Base-by-base conservation (phyloP, 768 basidiomycete genomes). In the Lactifluus pinguis region DNA sequence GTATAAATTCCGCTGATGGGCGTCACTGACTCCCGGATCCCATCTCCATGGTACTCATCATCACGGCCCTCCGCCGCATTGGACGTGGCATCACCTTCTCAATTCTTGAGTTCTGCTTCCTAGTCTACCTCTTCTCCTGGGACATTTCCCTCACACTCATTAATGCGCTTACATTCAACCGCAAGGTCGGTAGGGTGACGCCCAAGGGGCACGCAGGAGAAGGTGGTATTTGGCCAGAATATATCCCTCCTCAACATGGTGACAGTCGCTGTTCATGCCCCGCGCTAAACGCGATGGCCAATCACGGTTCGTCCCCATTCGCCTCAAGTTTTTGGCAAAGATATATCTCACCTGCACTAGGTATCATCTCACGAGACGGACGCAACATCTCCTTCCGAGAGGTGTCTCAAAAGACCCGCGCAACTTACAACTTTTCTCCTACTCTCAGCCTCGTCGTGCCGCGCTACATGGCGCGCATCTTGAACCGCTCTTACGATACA, bases 391-490 rank as follows among this genome's bases (percentile, higher is more conserved):
- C 77, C 7, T 91, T 91, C 66, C 70, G 69, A n/a, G 72, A 79
- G 17, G 60, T 83, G 38, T 71, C 64, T 0, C 21, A 30, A 2
- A 73, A 70, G 10, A 76, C 86, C 63, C 77, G 79, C 0, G 45
- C 75, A 34, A 82, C 85, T 0, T 91, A 79, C 76, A 91, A 91
- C 72, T 88, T 89, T 63, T 74, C 81, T 1, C 74, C 85, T 0
- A 77, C 82, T 2, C 89, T 92, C 73, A 83, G 82, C 65, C 79
- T 74, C 65, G 87, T 82, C 67, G 84, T 86, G 0, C 82, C 86
- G 6, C 80, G 80, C 57, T 81, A 73, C 25, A 25, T 25, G 25
- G 25, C 25, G 25, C 25, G 25, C 25, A 25, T 25, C 25, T 25
- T 25, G 25, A 25, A 25, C 25, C 25, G 25, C 25, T 25, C 25